Base-by-base conservation (phyloP, 2,329 filamentous ascomycete species). In the Didymella sp. region DNA sequence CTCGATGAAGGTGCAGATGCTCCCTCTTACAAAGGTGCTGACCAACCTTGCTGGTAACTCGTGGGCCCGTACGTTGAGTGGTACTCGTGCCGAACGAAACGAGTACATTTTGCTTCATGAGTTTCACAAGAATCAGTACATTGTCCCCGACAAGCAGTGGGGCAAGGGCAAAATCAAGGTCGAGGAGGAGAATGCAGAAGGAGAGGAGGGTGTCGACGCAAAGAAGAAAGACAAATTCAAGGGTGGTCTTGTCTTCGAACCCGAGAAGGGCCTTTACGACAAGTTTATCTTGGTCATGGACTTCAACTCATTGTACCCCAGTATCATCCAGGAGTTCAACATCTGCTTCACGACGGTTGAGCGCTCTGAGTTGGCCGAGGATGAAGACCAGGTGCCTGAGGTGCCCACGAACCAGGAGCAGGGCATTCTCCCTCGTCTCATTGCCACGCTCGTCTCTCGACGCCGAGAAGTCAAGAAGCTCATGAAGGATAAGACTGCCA, bases 211-310 rank as follows among this genome's bases (percentile, higher is more conserved):
- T 8, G 79, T 74, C 2, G 90, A 92, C 61, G 86, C 85, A 58
- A 99, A 97, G 80, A 99, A 98, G 83, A 99, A 97, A 77, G 96
- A 99, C 79, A 99, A 98, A 78, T 99, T 90, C 82, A 98, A 99
- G 81, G 95, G 95, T 73, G 95, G 96, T 82, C 87, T 99, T 28
- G 95, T 99, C 55, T 98, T 99, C 68, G 95, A 99, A 76, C 95
- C 95, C 4, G 93, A 98, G 75, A 97, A 94, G 77, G 95, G 96
- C 17, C 84, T 99, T 4, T 99, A 99, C 73, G 95, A 99, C 83
- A 96, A 96, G 78, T 97, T 96, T 76, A 90, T 99, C 51, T 85
- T 99, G 53, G 96, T 99, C 77, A 99, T 99, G 96, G 95, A 99
- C 82, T 99, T 99, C 82, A 99, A 99, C 84, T 97, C 93, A 69